Conservation (phyloP, 768 basidiomycete species). For the Coprinellus micaceus region DNA sequence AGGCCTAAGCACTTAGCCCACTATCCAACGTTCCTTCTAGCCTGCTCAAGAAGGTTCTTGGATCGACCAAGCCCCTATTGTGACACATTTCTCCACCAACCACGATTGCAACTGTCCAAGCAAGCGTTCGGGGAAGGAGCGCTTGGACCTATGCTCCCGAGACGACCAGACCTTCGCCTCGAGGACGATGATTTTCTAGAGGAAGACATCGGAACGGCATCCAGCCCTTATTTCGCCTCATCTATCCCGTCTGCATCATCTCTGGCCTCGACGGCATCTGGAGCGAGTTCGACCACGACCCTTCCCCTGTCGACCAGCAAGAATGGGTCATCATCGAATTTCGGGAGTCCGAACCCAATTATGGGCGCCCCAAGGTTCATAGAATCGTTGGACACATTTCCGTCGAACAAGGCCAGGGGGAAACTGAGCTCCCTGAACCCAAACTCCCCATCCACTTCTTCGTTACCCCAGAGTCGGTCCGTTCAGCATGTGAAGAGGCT, state of each 20-base stretch:
- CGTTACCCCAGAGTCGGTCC: conserved; percentile 7
- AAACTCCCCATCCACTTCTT: conserved; percentile 18
- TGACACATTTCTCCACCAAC: too few species aligned
- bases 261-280: conserved; percentile 1
- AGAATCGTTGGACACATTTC: conserved; percentile 19
- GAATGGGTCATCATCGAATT: conserved; percentile 10
- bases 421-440: conserved; percentile 2
- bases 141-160: conserved; percentile 2
- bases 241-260: conserved; percentile 13
- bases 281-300: conserved; percentile 20
- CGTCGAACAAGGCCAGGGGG: conserved; percentile 19
- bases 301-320: conserved; percentile 11
- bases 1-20: too few species aligned
- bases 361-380: neutral
- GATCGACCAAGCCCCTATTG: too few species aligned
- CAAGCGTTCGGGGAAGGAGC: too few species aligned
- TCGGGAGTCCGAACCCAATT: neutral
- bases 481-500: conserved; percentile 9
- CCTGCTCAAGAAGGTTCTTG: too few species aligned
- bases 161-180: neutral
- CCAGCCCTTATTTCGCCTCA: conserved; percentile 21
- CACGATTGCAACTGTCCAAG: too few species aligned
- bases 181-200: conserved; percentile 19
- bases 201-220: conserved; percentile 24
- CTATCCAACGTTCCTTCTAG: too few species aligned